Evolutionary conservation across 331 rosid species (phyloP).

Genomic region (Quercus tomentella): DNA sequence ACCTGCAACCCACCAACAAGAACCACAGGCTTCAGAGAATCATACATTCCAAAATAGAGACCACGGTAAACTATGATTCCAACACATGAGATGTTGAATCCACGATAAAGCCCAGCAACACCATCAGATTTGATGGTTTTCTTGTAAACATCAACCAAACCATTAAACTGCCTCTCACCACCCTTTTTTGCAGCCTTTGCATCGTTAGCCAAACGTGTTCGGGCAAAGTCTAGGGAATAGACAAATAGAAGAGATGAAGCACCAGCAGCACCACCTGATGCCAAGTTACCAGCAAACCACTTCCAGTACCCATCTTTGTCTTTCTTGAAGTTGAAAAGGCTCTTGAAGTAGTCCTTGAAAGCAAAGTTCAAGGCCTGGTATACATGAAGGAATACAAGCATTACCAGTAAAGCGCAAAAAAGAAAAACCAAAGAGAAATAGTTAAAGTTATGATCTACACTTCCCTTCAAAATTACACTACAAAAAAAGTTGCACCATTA

Average conservation of each 20-base stretch:
- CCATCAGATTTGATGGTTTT: conserved; percentile 82
- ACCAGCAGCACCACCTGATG: conserved; percentile 94
- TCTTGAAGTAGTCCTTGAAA: conserved; percentile 90
- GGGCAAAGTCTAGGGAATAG: conserved; percentile 78
- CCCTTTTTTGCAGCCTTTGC: conserved; percentile 81
- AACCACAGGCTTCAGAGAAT: conserved; percentile 82
- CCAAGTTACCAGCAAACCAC: conserved; percentile 97
- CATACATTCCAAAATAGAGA: conserved; percentile 91
- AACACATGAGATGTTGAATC: conserved; percentile 74
- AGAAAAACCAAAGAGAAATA: neutral
- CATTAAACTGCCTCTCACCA: conserved; percentile 89
- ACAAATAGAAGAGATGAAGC: conserved; percentile 83
- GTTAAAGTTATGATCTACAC: neutral
- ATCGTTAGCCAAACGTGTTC: conserved; percentile 87
- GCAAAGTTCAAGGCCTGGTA: conserved; percentile 87
- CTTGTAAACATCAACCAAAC: conserved; percentile 73
- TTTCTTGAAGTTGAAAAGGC: conserved; percentile 83
- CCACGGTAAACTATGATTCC: conserved; percentile 90
- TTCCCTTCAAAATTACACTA: neutral
- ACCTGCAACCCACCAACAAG: conserved; percentile 78
- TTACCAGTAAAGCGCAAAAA: neutral
- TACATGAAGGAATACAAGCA: neutral
- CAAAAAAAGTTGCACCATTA: neutral
- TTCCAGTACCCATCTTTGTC: conserved; percentile 93
- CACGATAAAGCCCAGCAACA: conserved; percentile 83